A percentile compares a stretch with the other conserved stretches of the same genome.
These are phyloP conservation scores for Cryptococcus wingfieldii DNA, from an alignment of 1,284 basidiomycete species.

Conservation along the genomic window DNA sequence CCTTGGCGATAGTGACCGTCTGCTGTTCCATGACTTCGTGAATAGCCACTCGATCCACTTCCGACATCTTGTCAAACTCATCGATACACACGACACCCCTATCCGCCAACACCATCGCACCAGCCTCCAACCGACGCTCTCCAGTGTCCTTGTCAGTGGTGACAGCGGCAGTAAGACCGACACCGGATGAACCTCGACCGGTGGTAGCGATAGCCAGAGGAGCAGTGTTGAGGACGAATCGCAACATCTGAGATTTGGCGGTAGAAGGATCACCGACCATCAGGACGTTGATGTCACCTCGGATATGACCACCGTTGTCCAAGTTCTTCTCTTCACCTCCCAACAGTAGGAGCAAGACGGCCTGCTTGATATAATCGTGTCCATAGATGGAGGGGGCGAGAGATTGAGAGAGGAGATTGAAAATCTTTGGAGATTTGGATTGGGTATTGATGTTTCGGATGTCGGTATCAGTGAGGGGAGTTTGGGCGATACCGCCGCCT, in stretches of 20 bases:
- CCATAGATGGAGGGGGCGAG: constrained; percentile 97
- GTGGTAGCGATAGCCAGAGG: constrained; percentile 98
- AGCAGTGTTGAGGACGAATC: constrained; percentile 93
- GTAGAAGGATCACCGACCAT: constrained; percentile 99
- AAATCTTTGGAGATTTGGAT: constrained; percentile 76
- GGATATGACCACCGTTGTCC: constrained; percentile 95
- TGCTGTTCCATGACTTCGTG: constrained; percentile 99
- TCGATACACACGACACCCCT: constrained; percentile 99
- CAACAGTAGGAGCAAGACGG: constrained; percentile 84
- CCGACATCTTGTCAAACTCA: constrained; percentile 99
- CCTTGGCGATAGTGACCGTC: constrained; percentile 98
- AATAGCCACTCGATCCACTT: constrained; percentile 97
- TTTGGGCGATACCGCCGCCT: constrained; percentile 92
- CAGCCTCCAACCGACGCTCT: constrained; percentile 92
- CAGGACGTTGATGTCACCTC: constrained; percentile 98
- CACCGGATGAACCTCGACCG: constrained; percentile 93
- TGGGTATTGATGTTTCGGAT: constrained; percentile 96
- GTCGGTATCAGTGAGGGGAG: constrained; percentile 86
- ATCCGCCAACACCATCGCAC: constrained; percentile 99
- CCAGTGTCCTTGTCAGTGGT: constrained; percentile 96
- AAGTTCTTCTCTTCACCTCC: constrained; percentile 98
- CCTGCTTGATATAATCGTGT: constrained; percentile 92
- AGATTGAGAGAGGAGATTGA: constrained; percentile 84
- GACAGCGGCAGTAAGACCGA: constrained; percentile 98
- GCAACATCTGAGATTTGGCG: constrained; percentile 93